Evolutionary conservation across 2,329 filamentous ascomycete genomes (phyloP), one percentile per base, ranked within the genome.

Genomic region (Aspergillus pseudoviridinutans): DNA sequence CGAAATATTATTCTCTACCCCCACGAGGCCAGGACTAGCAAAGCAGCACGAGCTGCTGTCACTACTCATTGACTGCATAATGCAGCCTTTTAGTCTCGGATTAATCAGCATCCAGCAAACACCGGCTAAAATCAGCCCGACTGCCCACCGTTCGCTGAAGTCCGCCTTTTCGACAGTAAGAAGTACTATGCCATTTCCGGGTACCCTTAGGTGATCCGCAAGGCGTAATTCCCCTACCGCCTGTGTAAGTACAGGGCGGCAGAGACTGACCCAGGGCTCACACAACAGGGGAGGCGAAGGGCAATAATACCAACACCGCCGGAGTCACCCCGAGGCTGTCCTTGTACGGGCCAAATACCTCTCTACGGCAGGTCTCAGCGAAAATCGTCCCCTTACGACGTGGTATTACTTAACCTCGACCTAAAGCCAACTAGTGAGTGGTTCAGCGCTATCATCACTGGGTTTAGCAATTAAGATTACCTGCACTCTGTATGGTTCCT

Each of bases 1-100:
- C 22, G 9, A 24, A 14, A 22, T 5, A 47, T 10, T 50, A 17
- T 12, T 10, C 14, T 32, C 29, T 47, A 14, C 41, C 53, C 46
- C 53, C 53, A 55, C 53, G 46, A 54, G 53, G 24, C 41, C 25
- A 61, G 50, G 42, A 14, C 57, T 17, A 60, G 54, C 53, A 27
- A 53, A 50, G 52, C 56, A 56, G 58, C 56, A 58, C 56, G 54
- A 58, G 56, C 52, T 55, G 53, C 54, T 50, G 42, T 46, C 20
- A 41, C 27, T 14, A 35, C 14, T 35, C 12, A 35, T 4, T 3
- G 17, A 35, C 32, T 35, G 14, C 14, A 17, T 35, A 35, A 35
- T 17, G 32, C 12, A 35, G 32, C 5, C 20, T 22, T 25, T 20
- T 28, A 25, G 42, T 20, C 27, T 57, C 51, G 29, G 42, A 46